Evolutionary conservation across 257 asterid species (phyloP), one percentile per base, ranked within the genome.

Genomic region (Jacaranda copaia): DNA sequence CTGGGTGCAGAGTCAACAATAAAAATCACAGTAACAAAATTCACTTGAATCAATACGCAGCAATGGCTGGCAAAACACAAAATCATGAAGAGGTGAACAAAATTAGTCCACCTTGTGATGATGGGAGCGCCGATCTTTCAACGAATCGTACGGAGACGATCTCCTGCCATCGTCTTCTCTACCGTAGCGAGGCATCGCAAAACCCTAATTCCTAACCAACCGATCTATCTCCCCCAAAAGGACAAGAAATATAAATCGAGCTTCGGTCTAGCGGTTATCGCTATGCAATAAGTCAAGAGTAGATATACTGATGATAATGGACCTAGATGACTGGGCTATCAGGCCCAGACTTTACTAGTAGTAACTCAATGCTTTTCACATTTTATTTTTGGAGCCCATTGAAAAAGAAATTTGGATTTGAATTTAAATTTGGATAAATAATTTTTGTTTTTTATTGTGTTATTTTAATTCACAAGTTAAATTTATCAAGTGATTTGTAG

Each of bases 141-240:
- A 83, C 35, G 88, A 83, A 72, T 83, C 83, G 75, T 81, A 80
- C 49, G 89, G 89, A 39, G 84, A 74, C 12, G 92, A 85, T 85
- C 88, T 82, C 79, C 84, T 77, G 66, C 83, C 88, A 78, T 85
- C 88, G 64, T 82, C 86, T 75, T 87, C 88, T 79, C 87, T 76
- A 51, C 86, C 73, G 81, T 81, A 40, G 12, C 94, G 92, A 81
- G 89, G 82, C 94, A 87, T 89, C 55, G 69, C 48, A 35, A 62
- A 82, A 71, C 76, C 89, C 82, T 69, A 48, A 81, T 35, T 53
- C 57, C 77, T 46, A 25, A 25, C 65, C 74, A 53, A 64, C 42
- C 8, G 4, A 81, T 8, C n/a, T 68, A 69, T 59, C 40, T 57
- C 51, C 57, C 70, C 8, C 13, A 3, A 3, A 52, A 14, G 18